Percentiles rank a stretch among this genome's conserved stretches.
phyloP scores from a whole-genome alignment of 2,329 filamentous ascomycete genomes.

The Claviceps sp. region DNA sequence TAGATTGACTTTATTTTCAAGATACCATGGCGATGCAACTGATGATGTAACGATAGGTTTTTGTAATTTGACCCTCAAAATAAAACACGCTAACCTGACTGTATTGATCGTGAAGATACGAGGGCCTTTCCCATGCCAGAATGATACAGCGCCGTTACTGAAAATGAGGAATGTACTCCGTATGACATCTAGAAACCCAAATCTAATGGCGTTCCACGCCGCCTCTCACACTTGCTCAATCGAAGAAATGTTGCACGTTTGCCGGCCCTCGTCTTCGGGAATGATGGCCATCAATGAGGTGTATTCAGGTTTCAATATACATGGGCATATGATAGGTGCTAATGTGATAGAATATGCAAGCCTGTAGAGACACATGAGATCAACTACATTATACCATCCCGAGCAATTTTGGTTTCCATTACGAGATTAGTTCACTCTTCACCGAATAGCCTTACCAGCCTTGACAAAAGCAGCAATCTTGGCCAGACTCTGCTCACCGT shows the following conservation, averaged over 20 bases:
- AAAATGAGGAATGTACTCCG: no score
- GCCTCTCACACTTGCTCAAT: not conserved
- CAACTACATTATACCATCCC: not conserved
- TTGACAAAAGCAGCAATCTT: conserved; percentile 74
- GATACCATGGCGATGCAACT: not conserved
- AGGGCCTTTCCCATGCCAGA: not conserved
- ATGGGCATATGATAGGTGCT: not conserved
- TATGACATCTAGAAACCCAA: no score
- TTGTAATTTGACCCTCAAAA: not conserved
- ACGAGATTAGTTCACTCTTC: conserved; percentile 9
- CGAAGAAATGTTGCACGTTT: not conserved
- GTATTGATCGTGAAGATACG: not conserved
- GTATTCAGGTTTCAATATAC: not conserved
- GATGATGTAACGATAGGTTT: not conserved
- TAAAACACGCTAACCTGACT: no score
- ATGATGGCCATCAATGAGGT: not conserved
- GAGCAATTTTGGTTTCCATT: not conserved
- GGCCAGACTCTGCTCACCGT: conserved; percentile 64
- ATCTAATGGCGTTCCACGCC: no score
- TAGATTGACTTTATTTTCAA: not conserved
- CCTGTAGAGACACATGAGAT: not conserved
- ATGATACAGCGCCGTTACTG: not conserved
- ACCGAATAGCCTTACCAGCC: conserved; percentile 51
- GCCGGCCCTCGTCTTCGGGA: not conserved
- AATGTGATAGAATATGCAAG: not conserved